A percentile compares a stretch with the other conserved stretches of the same genome.
These are phyloP conservation scores for Sporothrix pseudoabietina DNA, from an alignment of 2,329 filamentous ascomycete genomes.

Conservation along the genomic window DNA sequence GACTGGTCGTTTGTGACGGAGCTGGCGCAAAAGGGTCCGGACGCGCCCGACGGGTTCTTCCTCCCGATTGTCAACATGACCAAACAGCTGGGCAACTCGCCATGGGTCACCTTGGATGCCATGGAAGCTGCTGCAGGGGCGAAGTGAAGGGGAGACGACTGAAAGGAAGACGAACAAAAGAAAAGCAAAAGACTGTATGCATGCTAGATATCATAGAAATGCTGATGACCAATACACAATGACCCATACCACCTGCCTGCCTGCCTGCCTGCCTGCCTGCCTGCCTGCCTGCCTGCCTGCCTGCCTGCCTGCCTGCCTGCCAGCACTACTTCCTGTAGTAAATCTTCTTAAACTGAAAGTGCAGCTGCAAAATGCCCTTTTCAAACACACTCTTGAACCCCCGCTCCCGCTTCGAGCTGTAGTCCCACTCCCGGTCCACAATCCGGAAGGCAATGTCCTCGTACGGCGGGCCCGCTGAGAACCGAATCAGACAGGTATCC, in stretches of 20 bases:
- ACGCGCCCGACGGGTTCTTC: constrained; percentile 43
- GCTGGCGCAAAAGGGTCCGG: constrained; percentile 40
- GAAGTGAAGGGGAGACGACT: no score
- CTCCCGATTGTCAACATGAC: constrained; percentile 46
- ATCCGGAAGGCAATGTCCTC: constrained; percentile 97
- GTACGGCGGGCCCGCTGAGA: constrained; percentile 92
- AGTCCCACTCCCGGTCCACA: constrained; percentile 98
- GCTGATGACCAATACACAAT: constrained; percentile 1
- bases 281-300: no score
- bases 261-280: no score
- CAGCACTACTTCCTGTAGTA: constrained; percentile 39
- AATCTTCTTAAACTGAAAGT: constrained; percentile 99
- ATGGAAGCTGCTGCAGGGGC: not conserved
- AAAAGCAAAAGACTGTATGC: not conserved
- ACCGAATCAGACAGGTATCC: constrained; percentile 94
- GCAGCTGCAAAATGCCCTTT: constrained; percentile 94
- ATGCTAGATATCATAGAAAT: constrained; percentile 14
- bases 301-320: no score
- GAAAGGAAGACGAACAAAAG: not conserved
- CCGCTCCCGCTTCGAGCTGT: constrained; percentile 89
- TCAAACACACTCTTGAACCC: constrained; percentile 97
- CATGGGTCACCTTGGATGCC: constrained; percentile 28
- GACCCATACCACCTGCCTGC: no score
- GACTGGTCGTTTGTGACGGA: constrained; percentile 48
- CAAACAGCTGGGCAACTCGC: constrained; percentile 36